These are phyloP conservation scores for Penicillium malachiteum DNA, from an alignment of 495 filamentous ascomycete genomes.

Conservation along the genomic window DNA sequence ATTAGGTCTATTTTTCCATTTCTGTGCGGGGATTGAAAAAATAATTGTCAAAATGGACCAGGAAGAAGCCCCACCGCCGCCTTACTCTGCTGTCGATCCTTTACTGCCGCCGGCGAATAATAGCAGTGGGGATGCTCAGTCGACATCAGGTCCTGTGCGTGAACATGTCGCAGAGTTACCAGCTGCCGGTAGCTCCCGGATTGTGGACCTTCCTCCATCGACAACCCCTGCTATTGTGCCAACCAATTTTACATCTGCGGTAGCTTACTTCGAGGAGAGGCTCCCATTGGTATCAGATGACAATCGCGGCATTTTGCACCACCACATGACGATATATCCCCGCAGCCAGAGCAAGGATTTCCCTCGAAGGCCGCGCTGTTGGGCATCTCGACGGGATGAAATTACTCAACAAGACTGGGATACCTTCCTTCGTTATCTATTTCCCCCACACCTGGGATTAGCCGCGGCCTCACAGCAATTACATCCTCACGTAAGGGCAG, in stretches of 20 bases:
- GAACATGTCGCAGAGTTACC: constrained; percentile 18
- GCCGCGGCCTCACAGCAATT: constrained; percentile 41
- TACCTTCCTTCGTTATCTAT: constrained; percentile 48
- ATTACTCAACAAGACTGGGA: constrained; percentile 52
- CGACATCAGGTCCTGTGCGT: constrained; percentile 19
- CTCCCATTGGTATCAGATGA: constrained; percentile 27
- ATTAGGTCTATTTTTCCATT: neutral
- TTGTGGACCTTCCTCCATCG: constrained; percentile 6
- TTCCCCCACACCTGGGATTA: constrained; percentile 42
- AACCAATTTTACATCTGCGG: constrained; percentile 42
- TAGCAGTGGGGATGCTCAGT: constrained; percentile 14
- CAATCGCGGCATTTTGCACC: constrained; percentile 28
- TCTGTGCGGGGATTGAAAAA: neutral
- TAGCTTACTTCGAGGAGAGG: constrained; percentile 46
- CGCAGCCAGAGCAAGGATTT: constrained; percentile 48
- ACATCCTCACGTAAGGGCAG: constrained; percentile 40
- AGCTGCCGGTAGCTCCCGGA: constrained; percentile 20
- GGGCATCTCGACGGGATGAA: constrained; percentile 37
- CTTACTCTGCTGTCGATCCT: constrained; percentile 47
- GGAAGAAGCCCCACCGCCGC: constrained; percentile 46
- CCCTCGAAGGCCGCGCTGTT: constrained; percentile 44
- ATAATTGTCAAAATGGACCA: constrained; percentile 32
- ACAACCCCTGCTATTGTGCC: constrained; percentile 20
- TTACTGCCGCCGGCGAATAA: constrained; percentile 27
- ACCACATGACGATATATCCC: constrained; percentile 46